Base-by-base conservation (phyloP, 2,329 filamentous ascomycete genomes). In the Aspergillus fumigatiaffinis region DNA sequence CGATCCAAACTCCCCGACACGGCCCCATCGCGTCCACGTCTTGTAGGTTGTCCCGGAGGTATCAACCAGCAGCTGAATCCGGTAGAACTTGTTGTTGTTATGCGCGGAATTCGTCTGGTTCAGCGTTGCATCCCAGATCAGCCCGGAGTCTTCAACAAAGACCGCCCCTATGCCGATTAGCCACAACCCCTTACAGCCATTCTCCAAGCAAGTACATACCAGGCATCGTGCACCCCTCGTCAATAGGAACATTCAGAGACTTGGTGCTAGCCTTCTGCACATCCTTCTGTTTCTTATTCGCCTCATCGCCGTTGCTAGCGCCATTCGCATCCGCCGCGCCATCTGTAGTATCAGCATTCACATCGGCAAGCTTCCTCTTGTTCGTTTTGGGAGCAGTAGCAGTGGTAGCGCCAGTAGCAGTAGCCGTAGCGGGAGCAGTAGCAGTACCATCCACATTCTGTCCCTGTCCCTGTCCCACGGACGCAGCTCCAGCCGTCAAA, bases 21-120 rank as follows among this genome's bases (percentile, higher is more conserved):
- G 84, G 23, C 91, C 91, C 90, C 89, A 95, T 56, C 90, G 82
- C 2, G 87, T 91, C 88, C 89, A 93, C 0, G 84, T 86, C 47
- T 79, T 76, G 70, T 80, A 89, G 67, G 14, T 63, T 60, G 23
- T 65, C 63, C 54, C 56, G 9, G 55, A 53, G 2, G 54, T 52
- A 5, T 55, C 52, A 17, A 53, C 46, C n/a, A 86, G 67, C 60
- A 90, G 78, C 77, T 93, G 89, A 28, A 92, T 71, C 28, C 85
- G 84, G 68, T 92, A 93, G 71, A 92, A 93, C 64, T 94, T 94
- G 73, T 94, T 93, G 73, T 89, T 89, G 68, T 93, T 94, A 50
- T 81, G 74, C 0, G 78, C 76, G 0, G 89, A 78, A 63, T 91
- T 89, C 10, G 90, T 89, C 70, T 92, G 88, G 64, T 92, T 94